These are phyloP conservation scores for Penicillium samsonianum DNA, from an alignment of 495 filamentous ascomycete genomes.

Conservation along the genomic window DNA sequence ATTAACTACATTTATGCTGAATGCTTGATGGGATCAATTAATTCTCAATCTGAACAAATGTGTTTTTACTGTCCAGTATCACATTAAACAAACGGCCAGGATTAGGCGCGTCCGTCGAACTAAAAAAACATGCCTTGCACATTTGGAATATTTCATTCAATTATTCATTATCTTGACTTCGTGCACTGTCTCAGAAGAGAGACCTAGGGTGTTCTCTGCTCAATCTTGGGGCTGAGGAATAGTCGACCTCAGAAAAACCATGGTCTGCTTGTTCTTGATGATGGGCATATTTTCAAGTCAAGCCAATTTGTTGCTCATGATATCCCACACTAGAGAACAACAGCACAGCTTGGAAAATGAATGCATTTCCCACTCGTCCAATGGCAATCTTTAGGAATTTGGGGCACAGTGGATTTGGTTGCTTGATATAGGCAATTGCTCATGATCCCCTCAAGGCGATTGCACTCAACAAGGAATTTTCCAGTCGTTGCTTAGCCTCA, in stretches of 20 bases:
- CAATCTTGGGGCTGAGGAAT: neutral
- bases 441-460: constrained; percentile 71
- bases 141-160: constrained; percentile 1
- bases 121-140: neutral
- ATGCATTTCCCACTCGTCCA: neutral
- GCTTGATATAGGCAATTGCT: constrained; percentile 12
- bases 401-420: neutral
- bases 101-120: neutral
- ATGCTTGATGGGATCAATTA: no score
- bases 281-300: neutral
- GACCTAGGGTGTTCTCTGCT: neutral
- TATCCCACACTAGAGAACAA: neutral
- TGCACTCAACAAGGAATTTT: constrained; percentile 62
- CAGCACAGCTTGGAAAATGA: neutral
- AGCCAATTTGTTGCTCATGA: neutral
- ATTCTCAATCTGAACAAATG: no score
- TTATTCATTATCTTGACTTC: constrained; percentile 4
- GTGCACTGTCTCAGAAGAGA: constrained; percentile 3
- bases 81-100: neutral
- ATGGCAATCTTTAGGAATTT: neutral
- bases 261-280: neutral
- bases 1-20: neutral
- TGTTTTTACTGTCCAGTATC: neutral
- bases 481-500: constrained; percentile 52
- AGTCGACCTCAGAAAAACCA: neutral